Evolutionary conservation across 768 basidiomycete species (phyloP).

Genomic region (Exsudoporus frostii): DNA sequence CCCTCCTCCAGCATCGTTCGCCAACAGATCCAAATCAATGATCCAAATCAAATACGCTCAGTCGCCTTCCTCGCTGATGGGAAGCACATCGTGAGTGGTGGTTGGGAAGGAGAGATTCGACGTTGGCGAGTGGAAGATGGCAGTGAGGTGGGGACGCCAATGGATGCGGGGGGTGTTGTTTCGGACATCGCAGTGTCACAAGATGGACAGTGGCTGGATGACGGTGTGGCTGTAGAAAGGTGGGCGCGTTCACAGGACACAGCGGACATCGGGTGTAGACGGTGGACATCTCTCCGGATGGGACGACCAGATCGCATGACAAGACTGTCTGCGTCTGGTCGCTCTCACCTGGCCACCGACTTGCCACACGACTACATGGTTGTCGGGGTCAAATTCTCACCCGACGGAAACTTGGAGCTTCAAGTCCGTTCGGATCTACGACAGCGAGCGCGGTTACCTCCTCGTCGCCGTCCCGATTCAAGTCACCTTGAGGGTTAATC

Average conservation of each 20-base stretch:
- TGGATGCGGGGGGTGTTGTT: neutral
- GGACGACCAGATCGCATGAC: neutral
- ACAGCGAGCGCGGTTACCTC: neutral
- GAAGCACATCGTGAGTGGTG: neutral
- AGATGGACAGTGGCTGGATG: neutral
- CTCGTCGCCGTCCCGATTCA: neutral
- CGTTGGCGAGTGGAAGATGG: neutral
- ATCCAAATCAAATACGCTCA: neutral
- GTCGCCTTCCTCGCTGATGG: neutral
- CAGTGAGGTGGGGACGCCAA: neutral
- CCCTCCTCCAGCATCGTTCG: too few relatives aligned
- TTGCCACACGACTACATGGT: neutral
- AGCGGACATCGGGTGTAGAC: neutral
- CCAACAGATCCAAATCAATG: neutral
- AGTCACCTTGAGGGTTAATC: neutral
- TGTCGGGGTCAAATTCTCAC: too few relatives aligned
- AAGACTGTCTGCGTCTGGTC: neutral
- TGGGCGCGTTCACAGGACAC: neutral
- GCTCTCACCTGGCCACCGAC: neutral
- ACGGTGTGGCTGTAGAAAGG: neutral
- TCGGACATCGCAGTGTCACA: neutral
- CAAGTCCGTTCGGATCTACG: neutral
- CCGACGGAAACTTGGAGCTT: too few relatives aligned
- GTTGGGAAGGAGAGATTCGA: neutral
- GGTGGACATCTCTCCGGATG: neutral